Evolutionary conservation across 768 basidiomycete species (phyloP).

Genomic region (Clitopilus passeckerianus): DNA sequence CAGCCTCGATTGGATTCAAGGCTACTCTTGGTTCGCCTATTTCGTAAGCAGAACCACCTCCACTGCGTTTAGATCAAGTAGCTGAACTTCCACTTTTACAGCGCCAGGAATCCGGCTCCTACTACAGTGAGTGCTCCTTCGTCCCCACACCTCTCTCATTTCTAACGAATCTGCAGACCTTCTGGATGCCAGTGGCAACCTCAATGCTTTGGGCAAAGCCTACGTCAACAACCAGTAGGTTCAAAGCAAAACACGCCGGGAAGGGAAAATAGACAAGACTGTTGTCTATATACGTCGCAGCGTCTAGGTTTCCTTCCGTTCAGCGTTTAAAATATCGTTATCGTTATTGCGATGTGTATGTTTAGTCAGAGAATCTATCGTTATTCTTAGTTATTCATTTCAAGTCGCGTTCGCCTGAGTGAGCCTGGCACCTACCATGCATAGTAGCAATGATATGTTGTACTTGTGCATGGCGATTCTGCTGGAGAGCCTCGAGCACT

Average conservation of each 20-base stretch:
- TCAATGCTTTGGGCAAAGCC: slow-evolving; percentile 13
- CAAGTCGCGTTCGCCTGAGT: too few species aligned
- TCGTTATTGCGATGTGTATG: neutral
- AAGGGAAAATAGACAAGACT: neutral
- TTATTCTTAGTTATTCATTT: neutral
- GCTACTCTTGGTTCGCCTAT: slow-evolving; percentile 47
- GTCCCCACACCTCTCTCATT: neutral
- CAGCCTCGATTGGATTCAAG: slow-evolving; percentile 33
- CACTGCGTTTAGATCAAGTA: neutral
- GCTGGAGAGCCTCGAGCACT: neutral
- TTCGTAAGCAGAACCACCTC: slow-evolving; percentile 10
- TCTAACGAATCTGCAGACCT: slow-evolving; percentile 4
- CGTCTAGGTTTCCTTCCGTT: neutral
- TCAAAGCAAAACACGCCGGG: neutral
- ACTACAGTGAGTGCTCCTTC: slow-evolving; percentile 14
- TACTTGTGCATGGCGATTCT: neutral
- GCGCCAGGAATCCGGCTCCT: slow-evolving; percentile 15
- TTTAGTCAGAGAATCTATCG: neutral
- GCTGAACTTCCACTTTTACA: neutral
- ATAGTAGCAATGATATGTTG: neutral
- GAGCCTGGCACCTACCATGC: neutral
- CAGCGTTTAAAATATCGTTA: neutral
- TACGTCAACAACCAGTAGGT: slow-evolving; percentile 11
- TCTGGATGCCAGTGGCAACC: slow-evolving; percentile 14
- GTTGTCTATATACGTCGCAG: neutral